Base-by-base conservation (phyloP, 257 asterid species). In the Pogostemon cablin region DNA sequence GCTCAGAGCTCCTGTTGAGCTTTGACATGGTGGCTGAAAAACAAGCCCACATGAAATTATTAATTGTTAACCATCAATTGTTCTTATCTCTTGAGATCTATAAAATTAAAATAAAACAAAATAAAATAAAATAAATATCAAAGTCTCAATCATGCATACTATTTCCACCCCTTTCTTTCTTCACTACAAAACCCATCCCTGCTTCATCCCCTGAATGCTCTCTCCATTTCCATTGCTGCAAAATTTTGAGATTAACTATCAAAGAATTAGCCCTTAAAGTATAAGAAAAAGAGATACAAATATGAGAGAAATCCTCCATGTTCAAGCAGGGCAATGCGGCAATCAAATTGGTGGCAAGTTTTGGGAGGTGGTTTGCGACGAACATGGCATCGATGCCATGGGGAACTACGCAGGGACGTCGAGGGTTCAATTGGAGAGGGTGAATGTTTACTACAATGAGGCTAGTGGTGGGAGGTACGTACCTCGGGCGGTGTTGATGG, bases 311-410 rank as follows among this genome's bases (percentile, higher is more conserved):
- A 88, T 88, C 53, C 88, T 88, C 41, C 95, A 88, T 65, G 78
- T 88, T 66, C 95, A 88, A 81, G 95, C 88, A 41, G 91, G 95
- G 17, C 95, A 86, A 77, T 88, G 95, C 68, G 95, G 95, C 9
- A 88, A 88, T 77, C 95, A 88, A 69, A 88, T 88, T 43, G 95
- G 91, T 7, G 89, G 86, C 69, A 87, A 87, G 84, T 87, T 87
- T 41, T 87, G 95, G 95, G 95, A 85, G 62, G 95, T 84, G 12
- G 88, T 88, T 7, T 88, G 95, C 69, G 82, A 48, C 57, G 95
- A 88, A 60, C 95, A 88, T 69, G 95, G 91, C 0, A 88, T 88
- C 54, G 79, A 84, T 65, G 81, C 80, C 5, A 2, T 54, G 2
- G 95, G 91, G 35, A 84, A 78, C 62, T 85, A 82, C 7, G 83